Evolutionary conservation across 106 monocot genomes (phyloP), one percentile per base, ranked within the genome.

Genomic region (Dioscorea alata): DNA sequence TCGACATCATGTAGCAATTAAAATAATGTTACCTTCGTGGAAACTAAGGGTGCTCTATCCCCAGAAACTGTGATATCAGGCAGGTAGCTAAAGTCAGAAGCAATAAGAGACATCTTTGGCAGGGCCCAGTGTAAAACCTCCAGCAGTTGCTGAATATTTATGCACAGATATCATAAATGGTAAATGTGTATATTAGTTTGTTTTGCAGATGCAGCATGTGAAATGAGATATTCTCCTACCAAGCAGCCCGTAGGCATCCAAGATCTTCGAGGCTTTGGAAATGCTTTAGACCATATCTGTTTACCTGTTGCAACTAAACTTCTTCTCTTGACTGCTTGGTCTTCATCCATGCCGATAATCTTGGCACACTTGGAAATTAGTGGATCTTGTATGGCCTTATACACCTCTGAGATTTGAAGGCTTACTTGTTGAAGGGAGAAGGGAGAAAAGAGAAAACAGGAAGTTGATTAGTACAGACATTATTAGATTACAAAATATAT

Each of bases 171-270:
- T 35, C n/a, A 71, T 20, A 48, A 4, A 20, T 13, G 13, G 19
- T 13, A 50, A 50, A 50, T 20, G 20, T n/a, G 32, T 60, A 2
- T 13, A 23, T 19, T 60, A 60, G 23, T 22, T 25, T 54, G 54
- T 13, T 54, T 19, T 33, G 31, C 64, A 4, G 42, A 42, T 34
- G 13, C 15, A 64, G 13, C 13, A 16, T 20, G 48, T 4, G 67
- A 51, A 61, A 25, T 24, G 0, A 19, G 12, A 32, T n/a, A 56
- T 8, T 19, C 16, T 17, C 66, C 63, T 88, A 99, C 97, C 92
- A 99, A 74, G 61, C 92, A 99, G 32, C 97, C 87, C 23, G 97
- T 99, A 66, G 97, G 97, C 61, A 92, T 60, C 97, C 97, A 99
- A 74, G 79, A 73, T 87, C 75, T 85, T 75, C 64, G 75, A 73